Conservation (phyloP, 2,329 filamentous ascomycete species). For the Penicillium fuscoglaucum region DNA sequence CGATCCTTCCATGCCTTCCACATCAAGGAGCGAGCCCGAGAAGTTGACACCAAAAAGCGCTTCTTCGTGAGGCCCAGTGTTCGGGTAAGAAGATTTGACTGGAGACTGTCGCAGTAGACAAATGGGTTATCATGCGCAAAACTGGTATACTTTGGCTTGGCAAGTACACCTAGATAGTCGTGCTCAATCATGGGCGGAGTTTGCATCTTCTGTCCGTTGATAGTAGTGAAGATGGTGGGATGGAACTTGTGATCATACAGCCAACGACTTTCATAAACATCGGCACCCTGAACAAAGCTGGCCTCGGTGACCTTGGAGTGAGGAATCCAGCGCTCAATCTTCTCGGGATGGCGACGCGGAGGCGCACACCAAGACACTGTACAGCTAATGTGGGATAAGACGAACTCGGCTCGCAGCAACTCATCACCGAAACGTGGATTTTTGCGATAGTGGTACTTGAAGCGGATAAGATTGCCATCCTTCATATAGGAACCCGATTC, state of each 20-base stretch:
- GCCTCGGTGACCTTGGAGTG: constrained; percentile 57
- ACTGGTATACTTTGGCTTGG: constrained; percentile 45
- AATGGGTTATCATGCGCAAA: constrained; percentile 56
- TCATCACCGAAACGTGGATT: constrained; percentile 56
- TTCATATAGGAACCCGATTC: constrained; percentile 56
- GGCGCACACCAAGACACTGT: constrained; percentile 58
- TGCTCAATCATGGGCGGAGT: constrained; percentile 58
- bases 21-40: constrained; percentile 50
- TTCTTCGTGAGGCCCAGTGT: constrained; percentile 37
- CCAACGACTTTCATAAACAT: constrained; percentile 55
- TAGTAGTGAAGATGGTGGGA: constrained; percentile 48
- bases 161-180: constrained; percentile 46
- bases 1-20: constrained; percentile 54
- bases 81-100: constrained; percentile 35
- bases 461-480: constrained; percentile 54
- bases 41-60: constrained; percentile 47
- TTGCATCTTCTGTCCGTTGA: constrained; percentile 53
- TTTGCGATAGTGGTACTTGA: constrained; percentile 58
- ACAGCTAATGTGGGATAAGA: constrained; percentile 54
- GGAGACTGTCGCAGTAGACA: constrained; percentile 47
- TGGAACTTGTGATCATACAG: constrained; percentile 53
- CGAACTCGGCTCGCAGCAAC: constrained; percentile 57
- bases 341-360: constrained; percentile 51
- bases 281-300: constrained; percentile 54
- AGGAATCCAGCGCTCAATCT: constrained; percentile 57